phyloP scores from a whole-genome alignment of 306 rosid species.

The Urtica urens region DNA sequence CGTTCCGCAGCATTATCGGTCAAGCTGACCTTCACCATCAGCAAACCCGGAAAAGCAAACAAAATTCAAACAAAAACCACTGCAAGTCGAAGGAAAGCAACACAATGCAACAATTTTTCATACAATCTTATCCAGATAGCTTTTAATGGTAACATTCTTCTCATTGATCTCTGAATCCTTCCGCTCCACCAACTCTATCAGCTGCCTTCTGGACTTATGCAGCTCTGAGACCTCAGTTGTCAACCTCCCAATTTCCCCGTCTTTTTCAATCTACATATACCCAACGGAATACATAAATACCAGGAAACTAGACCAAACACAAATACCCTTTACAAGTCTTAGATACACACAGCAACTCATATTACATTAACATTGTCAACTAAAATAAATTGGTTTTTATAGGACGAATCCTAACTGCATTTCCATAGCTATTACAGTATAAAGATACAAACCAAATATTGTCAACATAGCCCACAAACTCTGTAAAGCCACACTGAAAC shows the following conservation, averaged over 20 bases:
- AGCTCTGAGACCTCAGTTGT: slow-evolving; percentile 56
- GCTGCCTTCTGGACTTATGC: slow-evolving; percentile 79
- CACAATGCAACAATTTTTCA: slow-evolving; percentile 13
- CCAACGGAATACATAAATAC: not conserved
- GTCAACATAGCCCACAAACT: too few relatives aligned
- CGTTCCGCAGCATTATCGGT: slow-evolving; percentile 60
- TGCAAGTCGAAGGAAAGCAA: not conserved
- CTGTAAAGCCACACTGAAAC: too few relatives aligned
- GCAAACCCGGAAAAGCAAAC: slow-evolving; percentile 3
- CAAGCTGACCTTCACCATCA: slow-evolving; percentile 38
- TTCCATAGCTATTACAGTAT: too few relatives aligned
- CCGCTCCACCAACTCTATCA: slow-evolving; percentile 54
- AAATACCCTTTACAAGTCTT: not conserved
- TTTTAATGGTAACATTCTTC: slow-evolving; percentile 57
- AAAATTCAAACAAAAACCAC: not conserved
- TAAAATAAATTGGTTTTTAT: too few relatives aligned
- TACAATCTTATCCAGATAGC: slow-evolving; percentile 88
- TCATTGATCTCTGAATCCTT: slow-evolving; percentile 66
- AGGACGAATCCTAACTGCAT: too few relatives aligned
- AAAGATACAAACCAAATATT: too few relatives aligned
- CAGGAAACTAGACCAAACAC: slow-evolving; percentile 1
- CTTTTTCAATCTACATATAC: slow-evolving; percentile 61
- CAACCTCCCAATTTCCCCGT: slow-evolving; percentile 73
- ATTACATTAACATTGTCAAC: not conserved
- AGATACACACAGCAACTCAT: not conserved